Percentiles rank a stretch among this genome's conserved stretches.
Conservation (phyloP, 2,329 filamentous ascomycete species). For the Cladosporium sp. region DNA sequence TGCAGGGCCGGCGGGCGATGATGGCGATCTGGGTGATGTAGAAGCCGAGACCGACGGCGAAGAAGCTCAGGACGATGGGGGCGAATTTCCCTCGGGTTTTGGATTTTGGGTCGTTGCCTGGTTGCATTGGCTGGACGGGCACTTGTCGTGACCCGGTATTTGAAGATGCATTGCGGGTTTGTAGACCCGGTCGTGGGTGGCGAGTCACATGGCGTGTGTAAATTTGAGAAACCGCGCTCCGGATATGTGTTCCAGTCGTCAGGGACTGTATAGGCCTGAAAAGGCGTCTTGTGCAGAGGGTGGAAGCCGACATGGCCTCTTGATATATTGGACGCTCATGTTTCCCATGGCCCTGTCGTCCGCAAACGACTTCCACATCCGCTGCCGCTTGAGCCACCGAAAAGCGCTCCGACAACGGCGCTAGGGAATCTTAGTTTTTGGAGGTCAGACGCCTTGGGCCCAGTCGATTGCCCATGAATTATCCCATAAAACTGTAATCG, state of each 20-base stretch:
- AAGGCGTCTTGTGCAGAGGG: conserved; percentile 9
- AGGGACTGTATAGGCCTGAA: not conserved
- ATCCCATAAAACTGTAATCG: conserved; percentile 5
- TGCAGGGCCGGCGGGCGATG: conserved; percentile 32
- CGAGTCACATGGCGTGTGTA: conserved; percentile 3
- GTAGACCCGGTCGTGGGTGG: not conserved
- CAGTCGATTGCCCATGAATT: not conserved
- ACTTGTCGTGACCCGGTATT: not conserved
- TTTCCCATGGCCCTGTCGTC: conserved; percentile 4
- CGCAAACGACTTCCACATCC: conserved; percentile 9
- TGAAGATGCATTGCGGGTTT: conserved; percentile 3
- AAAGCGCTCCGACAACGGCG: conserved; percentile 10
- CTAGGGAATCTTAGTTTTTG: not conserved
- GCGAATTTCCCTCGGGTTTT: not conserved
- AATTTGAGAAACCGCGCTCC: not conserved
- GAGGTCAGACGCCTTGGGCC: not conserved
- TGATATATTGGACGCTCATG: not conserved
- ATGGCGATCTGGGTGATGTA: conserved; percentile 44
- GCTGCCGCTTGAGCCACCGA: conserved; percentile 10
- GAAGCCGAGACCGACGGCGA: conserved; percentile 44
- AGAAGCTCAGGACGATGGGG: conserved; percentile 32
- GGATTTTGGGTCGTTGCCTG: not conserved
- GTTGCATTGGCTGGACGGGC: conserved; percentile 10
- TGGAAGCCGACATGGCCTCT: conserved; percentile 9
- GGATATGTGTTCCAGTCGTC: not conserved